These are phyloP conservation scores for Centella asiatica DNA, from an alignment of 129 eudicot species.

Conservation along the genomic window DNA sequence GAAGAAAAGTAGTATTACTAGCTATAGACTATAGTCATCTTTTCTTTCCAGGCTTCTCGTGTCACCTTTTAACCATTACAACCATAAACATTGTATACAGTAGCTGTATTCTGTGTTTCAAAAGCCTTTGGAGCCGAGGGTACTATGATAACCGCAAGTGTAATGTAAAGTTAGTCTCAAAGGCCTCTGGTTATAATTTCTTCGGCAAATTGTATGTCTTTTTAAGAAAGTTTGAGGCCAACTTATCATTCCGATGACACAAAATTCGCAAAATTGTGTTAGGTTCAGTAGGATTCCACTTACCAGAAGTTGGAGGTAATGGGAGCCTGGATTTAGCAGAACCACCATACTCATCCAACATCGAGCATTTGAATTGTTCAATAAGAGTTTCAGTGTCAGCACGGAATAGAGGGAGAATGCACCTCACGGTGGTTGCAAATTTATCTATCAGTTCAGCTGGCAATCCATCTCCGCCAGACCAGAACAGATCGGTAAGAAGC, in stretches of 20 bases:
- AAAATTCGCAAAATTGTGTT: slow-evolving; percentile 84
- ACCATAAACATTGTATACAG: too few species aligned
- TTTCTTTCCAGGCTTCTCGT: too few species aligned
- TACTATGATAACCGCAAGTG: too few species aligned
- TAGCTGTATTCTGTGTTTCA: too few species aligned
- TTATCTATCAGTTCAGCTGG: slow-evolving; percentile 69
- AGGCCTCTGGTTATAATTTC: slow-evolving; percentile 31
- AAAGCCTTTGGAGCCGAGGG: too few species aligned
- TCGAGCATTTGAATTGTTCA: slow-evolving; percentile 59
- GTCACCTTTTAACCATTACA: too few species aligned
- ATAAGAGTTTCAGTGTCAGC: slow-evolving; percentile 70
- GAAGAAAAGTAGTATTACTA: too few species aligned
- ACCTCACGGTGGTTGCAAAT: slow-evolving; percentile 55
- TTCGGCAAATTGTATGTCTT: slow-evolving; percentile 87
- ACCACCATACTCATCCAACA: slow-evolving; percentile 65
- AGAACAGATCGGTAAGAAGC: slow-evolving; percentile 70
- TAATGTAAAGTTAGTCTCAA: neutral
- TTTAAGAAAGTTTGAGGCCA: slow-evolving; percentile 77
- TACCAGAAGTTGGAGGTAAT: slow-evolving; percentile 84
- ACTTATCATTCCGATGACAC: slow-evolving; percentile 84
- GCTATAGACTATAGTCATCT: too few species aligned
- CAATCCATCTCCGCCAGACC: slow-evolving; percentile 96
- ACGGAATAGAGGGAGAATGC: slow-evolving; percentile 60
- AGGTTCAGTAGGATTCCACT: slow-evolving; percentile 78
- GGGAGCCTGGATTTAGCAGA: slow-evolving; percentile 84